Evolutionary conservation across 129 eudicot genomes (phyloP), one percentile per base, ranked within the genome.

Genomic region (Erigeron canadensis): DNA sequence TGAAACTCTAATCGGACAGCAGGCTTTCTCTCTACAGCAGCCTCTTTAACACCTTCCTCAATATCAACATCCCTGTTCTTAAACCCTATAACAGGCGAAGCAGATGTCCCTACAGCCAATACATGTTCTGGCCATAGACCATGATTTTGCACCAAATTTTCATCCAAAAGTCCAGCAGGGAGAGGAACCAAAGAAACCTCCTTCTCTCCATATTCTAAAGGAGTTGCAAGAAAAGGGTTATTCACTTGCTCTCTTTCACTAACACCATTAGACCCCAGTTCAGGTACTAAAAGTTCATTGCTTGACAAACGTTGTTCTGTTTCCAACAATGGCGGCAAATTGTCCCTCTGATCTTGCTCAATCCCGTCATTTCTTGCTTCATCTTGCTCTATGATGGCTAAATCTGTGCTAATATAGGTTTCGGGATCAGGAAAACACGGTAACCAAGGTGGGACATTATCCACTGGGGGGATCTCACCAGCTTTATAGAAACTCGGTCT

Each of bases 361-460:
- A 65, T 39, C 47, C 53, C 65, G 41, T 43, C 78, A 51, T 44
- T 60, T 53, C 17, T 72, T 37, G 12, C 55, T 17, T 67, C 75
- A 3, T 46, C 54, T 69, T 71, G 66, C 48, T 71, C 73, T 56
- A 65, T 54, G 59, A 19, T 21, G 17, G 42, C 81, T 4, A 67
- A 54, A 58, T 64, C 65, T 28, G 58, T 11, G 41, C 39, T 65
- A 1, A 37, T 23, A 56, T 45, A 83, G 10, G 83, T 81, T 38
- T 65, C 72, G 41, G 87, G 82, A 68, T 76, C 82, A 47, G 97
- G 97, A 67, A 91, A 91, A 38, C 65, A 74, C 10, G 95, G 97
- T 83, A 91, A 76, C 97, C 97, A 91, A 23, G 67, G 6, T 2
- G 97, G 95, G 42, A 91, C 82, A 76, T 84, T 85, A 59, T 84